Conservation (phyloP, 2,329 filamentous ascomycete genomes). For the Exophiala spinifera region DNA sequence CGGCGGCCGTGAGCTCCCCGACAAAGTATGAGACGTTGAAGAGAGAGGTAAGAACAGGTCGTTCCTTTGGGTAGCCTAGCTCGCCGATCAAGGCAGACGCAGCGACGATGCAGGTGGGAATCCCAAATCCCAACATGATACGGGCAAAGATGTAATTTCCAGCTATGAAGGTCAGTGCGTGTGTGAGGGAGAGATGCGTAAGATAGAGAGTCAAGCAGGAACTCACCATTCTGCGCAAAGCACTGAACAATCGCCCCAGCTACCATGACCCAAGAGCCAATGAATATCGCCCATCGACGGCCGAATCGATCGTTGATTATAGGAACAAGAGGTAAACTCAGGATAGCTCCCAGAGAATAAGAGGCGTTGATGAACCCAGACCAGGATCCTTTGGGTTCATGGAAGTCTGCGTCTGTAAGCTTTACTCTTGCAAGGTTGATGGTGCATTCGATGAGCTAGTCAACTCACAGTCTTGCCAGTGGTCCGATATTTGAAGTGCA, state of each 20-base stretch:
- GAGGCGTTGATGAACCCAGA: conserved; percentile 57
- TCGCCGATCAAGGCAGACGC: conserved; percentile 60
- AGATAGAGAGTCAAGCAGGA: too few species aligned
- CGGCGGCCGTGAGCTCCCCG: conserved; percentile 46
- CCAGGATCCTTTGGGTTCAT: conserved; percentile 42
- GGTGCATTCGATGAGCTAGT: not conserved
- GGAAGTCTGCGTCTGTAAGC: conserved; percentile 39
- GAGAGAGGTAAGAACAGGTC: conserved; percentile 57
- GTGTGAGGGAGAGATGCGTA: not conserved
- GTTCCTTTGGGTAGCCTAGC: conserved; percentile 59
- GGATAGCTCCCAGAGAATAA: conserved; percentile 59
- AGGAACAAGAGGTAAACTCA: conserved; percentile 57
- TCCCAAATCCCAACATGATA: conserved; percentile 60
- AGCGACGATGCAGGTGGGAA: conserved; percentile 58
- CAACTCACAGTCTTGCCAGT: conserved; percentile 41
- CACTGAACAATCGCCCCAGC: conserved; percentile 58
- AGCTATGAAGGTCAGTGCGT: conserved; percentile 33
- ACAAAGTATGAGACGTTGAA: conserved; percentile 61
- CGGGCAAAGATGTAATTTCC: conserved; percentile 61
- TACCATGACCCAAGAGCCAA: conserved; percentile 54
- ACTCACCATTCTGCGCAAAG: conserved; percentile 48
- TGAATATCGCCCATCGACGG: conserved; percentile 56
- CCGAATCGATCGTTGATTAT: conserved; percentile 55
- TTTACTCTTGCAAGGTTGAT: not conserved
- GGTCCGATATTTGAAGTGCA: conserved; percentile 40